These are phyloP conservation scores for Grigorovia jiainica DNA, from an alignment of 805 yeast genomes.

Conservation along the genomic window DNA sequence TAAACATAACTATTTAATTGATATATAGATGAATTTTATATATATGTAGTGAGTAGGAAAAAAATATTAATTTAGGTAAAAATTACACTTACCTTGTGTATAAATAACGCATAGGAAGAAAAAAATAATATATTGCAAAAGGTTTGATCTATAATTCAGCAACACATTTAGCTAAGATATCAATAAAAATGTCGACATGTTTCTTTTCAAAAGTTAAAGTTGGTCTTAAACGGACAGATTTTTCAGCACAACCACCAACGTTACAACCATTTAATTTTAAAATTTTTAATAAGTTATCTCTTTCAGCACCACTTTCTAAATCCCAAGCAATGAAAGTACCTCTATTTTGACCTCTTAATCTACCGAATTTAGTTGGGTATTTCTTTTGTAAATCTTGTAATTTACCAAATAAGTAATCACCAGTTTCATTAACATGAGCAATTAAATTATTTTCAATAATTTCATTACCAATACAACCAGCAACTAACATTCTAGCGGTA, in stretches of 20 bases:
- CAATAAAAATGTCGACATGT: slow-evolving; percentile 51
- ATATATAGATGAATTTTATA: neutral
- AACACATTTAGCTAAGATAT: slow-evolving; percentile 30
- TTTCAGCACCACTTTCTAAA: slow-evolving; percentile 32
- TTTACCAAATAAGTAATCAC: slow-evolving; percentile 41
- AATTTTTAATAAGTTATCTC: slow-evolving; percentile 38
- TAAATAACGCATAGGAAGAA: no score
- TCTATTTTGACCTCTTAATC: slow-evolving; percentile 53
- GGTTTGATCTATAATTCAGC: slow-evolving; percentile 11
- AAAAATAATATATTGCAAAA: no score
- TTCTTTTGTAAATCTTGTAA: slow-evolving; percentile 31
- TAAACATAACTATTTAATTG: neutral
- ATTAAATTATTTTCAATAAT: slow-evolving; percentile 41
- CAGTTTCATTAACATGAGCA: slow-evolving; percentile 40
- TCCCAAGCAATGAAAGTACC: slow-evolving; percentile 66
- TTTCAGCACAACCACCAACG: slow-evolving; percentile 60
- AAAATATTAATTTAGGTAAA: neutral
- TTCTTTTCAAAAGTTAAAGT: slow-evolving; percentile 49
- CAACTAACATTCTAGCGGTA: slow-evolving; percentile 58
- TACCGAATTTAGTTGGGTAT: slow-evolving; percentile 34
- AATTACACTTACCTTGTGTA: no score
- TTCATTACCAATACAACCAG: slow-evolving; percentile 50
- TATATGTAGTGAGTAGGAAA: slow-evolving; percentile 26
- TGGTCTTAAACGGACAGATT: slow-evolving; percentile 55
- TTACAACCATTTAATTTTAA: slow-evolving; percentile 49